Evolutionary conservation across 306 rosid species (phyloP).

Genomic region (Cucurbita pepo): DNA sequence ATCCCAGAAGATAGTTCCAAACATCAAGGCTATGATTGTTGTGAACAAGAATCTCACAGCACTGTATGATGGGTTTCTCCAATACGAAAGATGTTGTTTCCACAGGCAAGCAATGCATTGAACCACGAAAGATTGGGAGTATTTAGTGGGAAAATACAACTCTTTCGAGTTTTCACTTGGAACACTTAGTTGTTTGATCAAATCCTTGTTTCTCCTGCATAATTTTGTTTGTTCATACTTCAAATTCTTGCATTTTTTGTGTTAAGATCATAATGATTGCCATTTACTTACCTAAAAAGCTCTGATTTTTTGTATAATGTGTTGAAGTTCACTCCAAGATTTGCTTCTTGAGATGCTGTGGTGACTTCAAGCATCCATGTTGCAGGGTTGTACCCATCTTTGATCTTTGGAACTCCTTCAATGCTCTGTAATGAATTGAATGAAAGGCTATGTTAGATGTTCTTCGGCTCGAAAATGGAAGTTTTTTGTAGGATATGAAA

Average conservation of each 20-base stretch:
- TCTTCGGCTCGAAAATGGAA: background rate
- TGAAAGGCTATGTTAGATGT: background rate
- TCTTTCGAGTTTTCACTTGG: conserved; percentile 50
- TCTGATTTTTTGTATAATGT: conserved; percentile 41
- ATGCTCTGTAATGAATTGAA: conserved; percentile 18
- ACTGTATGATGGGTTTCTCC: conserved; percentile 31
- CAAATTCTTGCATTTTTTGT: background rate
- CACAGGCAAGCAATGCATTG: conserved; percentile 75
- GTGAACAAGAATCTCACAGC: conserved; percentile 30
- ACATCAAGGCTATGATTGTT: conserved; percentile 22
- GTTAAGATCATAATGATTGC: background rate
- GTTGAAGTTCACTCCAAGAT: conserved; percentile 39
- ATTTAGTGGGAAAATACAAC: conserved; percentile 35
- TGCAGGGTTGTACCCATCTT: conserved; percentile 78
- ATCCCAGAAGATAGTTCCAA: conserved; percentile 35
- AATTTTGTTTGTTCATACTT: background rate
- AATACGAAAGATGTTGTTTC: conserved; percentile 41
- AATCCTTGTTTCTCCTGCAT: conserved; percentile 64
- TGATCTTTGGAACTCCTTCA: conserved; percentile 41
- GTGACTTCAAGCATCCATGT: conserved; percentile 93
- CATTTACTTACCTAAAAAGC: conserved; percentile 28
- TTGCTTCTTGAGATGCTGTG: conserved; percentile 28
- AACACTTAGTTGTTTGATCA: conserved; percentile 43
- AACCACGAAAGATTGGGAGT: conserved; percentile 38
- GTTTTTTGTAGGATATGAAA: background rate